These are phyloP conservation scores for Neurospora africana DNA, from an alignment of 495 filamentous ascomycete genomes.

Conservation along the genomic window DNA sequence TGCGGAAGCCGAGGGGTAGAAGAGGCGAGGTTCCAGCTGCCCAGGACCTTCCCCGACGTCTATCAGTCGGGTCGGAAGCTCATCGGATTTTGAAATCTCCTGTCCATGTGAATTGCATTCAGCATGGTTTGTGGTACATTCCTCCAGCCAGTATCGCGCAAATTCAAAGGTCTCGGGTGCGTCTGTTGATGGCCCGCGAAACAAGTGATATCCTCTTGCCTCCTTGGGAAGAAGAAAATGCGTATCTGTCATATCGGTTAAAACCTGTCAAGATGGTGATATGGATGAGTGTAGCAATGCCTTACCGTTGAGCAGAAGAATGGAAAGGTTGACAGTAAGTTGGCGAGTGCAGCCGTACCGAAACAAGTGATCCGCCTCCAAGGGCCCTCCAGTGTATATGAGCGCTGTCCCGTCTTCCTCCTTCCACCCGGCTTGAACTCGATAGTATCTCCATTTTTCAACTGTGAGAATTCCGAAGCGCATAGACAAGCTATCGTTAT, in stretches of 20 bases:
- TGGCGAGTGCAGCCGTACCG: not conserved
- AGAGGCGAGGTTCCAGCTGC: not conserved
- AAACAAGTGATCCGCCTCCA: not conserved
- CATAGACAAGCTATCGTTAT: not conserved
- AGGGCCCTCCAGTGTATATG: not conserved
- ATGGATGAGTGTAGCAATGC: not conserved
- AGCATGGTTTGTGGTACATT: not conserved
- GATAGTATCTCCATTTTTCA: not conserved
- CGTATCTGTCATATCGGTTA: not conserved
- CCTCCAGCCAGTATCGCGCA: not conserved
- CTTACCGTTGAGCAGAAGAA: not conserved
- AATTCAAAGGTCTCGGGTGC: not conserved
- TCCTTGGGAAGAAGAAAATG: not conserved
- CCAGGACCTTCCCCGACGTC: not conserved
- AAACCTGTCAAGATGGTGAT: not conserved
- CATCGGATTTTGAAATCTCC: not conserved
- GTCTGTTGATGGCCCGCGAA: not conserved
- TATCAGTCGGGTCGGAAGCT: not conserved
- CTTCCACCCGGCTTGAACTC: not conserved
- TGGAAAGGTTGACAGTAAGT: not conserved
- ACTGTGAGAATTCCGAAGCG: not conserved
- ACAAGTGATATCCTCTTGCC: not conserved
- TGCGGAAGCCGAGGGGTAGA: not conserved
- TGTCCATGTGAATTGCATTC: not conserved
- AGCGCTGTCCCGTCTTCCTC: not conserved